A percentile compares a stretch with the other conserved stretches of the same genome.
Evolutionary conservation across 2,329 filamentous ascomycete species (phyloP).

Genomic region (Stachybotrys chlorohalonatus): DNA sequence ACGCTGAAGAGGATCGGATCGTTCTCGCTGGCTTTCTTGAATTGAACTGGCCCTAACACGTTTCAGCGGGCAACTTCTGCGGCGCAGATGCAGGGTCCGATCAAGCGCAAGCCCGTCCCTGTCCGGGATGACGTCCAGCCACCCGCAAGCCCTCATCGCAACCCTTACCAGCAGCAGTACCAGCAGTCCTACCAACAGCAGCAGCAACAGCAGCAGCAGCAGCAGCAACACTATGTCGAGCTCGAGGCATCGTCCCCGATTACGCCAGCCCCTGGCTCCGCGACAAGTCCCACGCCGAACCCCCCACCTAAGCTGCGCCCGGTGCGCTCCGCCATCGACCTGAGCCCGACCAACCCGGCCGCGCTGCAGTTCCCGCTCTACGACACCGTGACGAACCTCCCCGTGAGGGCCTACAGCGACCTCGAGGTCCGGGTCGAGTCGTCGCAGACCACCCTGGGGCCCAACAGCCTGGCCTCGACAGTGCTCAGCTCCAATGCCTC

Average conservation of each 20-base stretch:
- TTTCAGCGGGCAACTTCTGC: background rate
- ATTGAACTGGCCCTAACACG: too few species aligned
- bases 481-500: background rate
- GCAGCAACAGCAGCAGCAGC: background rate
- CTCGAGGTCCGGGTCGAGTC: background rate
- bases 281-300: background rate
- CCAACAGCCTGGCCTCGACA: background rate
- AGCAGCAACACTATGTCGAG: background rate
- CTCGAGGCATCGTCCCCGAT: background rate
- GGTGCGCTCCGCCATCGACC: background rate
- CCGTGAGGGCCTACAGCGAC: background rate
- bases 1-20: too few species aligned
- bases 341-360: background rate
- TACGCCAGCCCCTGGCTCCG: background rate
- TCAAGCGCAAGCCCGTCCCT: background rate
- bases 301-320: background rate
- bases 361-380: background rate
- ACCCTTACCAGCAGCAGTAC: background rate
- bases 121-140: background rate
- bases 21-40: too few species aligned
- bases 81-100: conserved; percentile 4
- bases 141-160: background rate
- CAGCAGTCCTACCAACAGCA: background rate
- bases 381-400: background rate
- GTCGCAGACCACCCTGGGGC: background rate